Conservation (phyloP, 139 green algal genomes). For the Volvox africanus region DNA sequence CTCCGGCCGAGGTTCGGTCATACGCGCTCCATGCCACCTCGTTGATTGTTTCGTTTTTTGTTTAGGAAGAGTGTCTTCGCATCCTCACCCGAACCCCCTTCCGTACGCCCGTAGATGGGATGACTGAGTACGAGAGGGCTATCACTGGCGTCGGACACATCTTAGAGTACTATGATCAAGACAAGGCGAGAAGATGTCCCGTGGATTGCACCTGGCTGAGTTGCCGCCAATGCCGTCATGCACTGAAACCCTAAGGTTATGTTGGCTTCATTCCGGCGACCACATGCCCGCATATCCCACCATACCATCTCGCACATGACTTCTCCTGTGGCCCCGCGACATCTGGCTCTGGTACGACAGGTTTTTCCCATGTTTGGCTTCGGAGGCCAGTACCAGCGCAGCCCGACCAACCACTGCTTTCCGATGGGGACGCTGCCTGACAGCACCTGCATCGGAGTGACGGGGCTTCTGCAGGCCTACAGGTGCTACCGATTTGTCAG, state of each 20-base stretch:
- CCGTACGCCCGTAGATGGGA: background rate
- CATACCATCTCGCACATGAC: too few relatives aligned
- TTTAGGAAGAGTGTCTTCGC: background rate
- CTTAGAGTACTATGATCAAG: conserved; percentile 64
- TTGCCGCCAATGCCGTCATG: too few relatives aligned
- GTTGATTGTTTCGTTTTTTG: too few relatives aligned
- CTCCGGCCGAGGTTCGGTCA: background rate
- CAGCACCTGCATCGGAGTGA: conserved; percentile 44
- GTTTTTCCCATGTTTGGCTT: conserved; percentile 65
- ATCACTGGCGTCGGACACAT: conserved; percentile 60
- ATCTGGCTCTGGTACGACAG: background rate
- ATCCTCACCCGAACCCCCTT: background rate
- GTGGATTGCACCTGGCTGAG: too few relatives aligned
- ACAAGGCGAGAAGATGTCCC: conserved; percentile 26
- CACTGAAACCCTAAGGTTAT: too few relatives aligned
- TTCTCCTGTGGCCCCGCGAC: too few relatives aligned
- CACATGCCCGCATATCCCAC: too few relatives aligned
- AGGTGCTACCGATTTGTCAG: background rate
- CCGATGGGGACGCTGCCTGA: conserved; percentile 42
- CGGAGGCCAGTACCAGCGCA: conserved; percentile 47
- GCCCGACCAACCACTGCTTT: conserved; percentile 63
- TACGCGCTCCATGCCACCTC: too few relatives aligned
- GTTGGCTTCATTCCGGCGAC: too few relatives aligned
- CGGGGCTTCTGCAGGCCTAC: conserved; percentile 60
- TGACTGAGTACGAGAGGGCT: conserved; percentile 65